These are phyloP conservation scores for Aspergillus transmontanensis DNA, from an alignment of 2,329 filamentous ascomycete species.

Conservation along the genomic window DNA sequence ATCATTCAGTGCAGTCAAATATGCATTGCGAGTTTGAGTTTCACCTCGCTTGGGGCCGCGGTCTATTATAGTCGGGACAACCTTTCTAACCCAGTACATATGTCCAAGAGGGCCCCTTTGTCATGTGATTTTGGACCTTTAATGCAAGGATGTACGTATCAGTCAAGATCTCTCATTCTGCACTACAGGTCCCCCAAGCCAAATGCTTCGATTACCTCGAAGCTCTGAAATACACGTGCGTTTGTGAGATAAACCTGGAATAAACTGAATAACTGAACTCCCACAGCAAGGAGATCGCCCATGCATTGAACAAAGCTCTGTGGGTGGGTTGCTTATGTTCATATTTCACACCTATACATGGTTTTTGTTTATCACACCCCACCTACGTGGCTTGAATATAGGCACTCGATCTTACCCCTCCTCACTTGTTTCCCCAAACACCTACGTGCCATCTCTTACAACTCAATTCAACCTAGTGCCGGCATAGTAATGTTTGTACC, in stretches of 20 bases:
- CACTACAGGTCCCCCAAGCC: neutral
- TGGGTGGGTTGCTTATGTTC: neutral
- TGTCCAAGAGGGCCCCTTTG: neutral
- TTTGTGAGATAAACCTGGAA: neutral
- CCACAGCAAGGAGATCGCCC: neutral
- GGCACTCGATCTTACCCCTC: neutral
- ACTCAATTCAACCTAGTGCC: conserved; percentile 6
- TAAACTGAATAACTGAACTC: neutral
- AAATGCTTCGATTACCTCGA: neutral
- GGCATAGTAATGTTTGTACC: conserved; percentile 6
- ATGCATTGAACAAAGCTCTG: neutral
- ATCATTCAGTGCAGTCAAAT: no score
- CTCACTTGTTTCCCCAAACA: neutral
- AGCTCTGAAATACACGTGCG: neutral
- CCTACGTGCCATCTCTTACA: neutral
- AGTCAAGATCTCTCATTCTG: neutral
- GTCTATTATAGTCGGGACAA: neutral
- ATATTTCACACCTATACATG: neutral
- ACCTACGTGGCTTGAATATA: neutral
- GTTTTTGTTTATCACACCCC: neutral
- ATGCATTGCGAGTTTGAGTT: neutral
- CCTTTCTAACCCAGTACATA: neutral
- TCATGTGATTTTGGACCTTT: neutral
- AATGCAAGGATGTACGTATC: neutral
- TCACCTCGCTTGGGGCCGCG: neutral